These are phyloP conservation scores for Pyrenula massariospora DNA, from an alignment of 495 filamentous ascomycete genomes.

Conservation along the genomic window DNA sequence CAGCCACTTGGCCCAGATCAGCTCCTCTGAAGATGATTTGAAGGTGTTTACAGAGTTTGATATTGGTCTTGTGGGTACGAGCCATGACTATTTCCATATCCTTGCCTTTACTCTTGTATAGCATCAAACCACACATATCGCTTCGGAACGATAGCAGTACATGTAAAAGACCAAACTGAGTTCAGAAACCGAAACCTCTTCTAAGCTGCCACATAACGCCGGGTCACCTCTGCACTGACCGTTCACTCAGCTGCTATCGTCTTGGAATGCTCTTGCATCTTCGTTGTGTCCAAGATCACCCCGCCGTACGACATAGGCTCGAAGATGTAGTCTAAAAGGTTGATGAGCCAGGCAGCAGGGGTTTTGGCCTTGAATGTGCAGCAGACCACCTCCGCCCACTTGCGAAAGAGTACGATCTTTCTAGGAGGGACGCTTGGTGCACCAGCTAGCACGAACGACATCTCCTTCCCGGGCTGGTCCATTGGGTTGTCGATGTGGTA, in stretches of 20 bases:
- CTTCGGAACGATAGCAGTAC: no score
- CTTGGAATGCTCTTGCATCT: slow-evolving; percentile 22
- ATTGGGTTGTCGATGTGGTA: slow-evolving; percentile 42
- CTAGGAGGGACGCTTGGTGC: slow-evolving; percentile 15
- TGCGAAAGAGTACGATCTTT: slow-evolving; percentile 20
- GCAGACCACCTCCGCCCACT: no score
- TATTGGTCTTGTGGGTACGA: no score
- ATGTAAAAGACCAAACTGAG: no score
- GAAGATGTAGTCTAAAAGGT: slow-evolving; percentile 33
- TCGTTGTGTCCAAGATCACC: slow-evolving; percentile 25
- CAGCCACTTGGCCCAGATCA: no score
- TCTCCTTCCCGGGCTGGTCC: slow-evolving; percentile 27
- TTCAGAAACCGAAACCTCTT: no score
- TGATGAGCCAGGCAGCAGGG: slow-evolving; percentile 22
- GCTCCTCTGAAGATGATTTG: no score
- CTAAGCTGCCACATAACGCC: no score
- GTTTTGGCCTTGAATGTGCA: slow-evolving; percentile 26
- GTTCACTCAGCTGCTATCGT: slow-evolving; percentile 15
- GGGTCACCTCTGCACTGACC: slow-evolving; percentile 23
- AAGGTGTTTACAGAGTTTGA: no score
- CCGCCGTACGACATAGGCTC: slow-evolving; percentile 35
- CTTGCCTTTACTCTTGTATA: no score
- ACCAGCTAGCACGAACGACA: slow-evolving; percentile 19
- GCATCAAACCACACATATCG: no score
- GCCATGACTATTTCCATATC: no score